Evolutionary conservation across 2,329 filamentous ascomycete genomes (phyloP).

Genomic region (Calonectria montana): DNA sequence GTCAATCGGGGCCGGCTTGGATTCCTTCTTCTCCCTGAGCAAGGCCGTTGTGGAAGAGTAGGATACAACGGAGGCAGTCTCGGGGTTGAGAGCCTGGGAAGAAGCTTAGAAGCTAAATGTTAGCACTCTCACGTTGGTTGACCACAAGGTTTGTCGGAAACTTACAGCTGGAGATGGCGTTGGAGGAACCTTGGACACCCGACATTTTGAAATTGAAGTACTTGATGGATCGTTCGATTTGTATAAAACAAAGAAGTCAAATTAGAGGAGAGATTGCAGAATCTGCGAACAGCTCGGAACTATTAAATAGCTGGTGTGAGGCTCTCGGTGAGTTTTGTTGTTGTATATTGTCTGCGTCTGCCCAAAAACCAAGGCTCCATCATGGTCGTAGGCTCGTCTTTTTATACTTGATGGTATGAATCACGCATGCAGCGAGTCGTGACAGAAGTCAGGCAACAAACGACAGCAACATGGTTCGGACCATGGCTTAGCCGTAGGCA

Average conservation of each 20-base stretch:
- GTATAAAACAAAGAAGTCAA: neutral
- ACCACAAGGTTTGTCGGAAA: neutral
- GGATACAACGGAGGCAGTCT: constrained; percentile 42
- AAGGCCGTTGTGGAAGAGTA: constrained; percentile 40
- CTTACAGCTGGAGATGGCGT: constrained; percentile 32
- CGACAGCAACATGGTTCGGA: neutral
- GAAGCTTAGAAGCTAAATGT: constrained; percentile 18
- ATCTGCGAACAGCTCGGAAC: neutral
- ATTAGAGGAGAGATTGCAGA: neutral
- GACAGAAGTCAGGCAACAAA: constrained; percentile 1
- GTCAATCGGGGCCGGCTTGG: constrained; percentile 30
- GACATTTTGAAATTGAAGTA: constrained; percentile 29
- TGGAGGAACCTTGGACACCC: constrained; percentile 19
- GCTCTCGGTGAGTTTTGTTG: constrained; percentile 12
- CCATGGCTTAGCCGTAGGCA: neutral
- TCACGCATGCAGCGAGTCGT: neutral
- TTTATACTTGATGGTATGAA: constrained; percentile 37
- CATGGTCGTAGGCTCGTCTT: constrained; percentile 2
- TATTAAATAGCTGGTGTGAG: neutral
- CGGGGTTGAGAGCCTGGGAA: constrained; percentile 29
- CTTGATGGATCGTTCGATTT: neutral
- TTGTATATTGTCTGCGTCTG: constrained; percentile 20
- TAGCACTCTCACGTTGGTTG: neutral
- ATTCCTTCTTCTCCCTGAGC: constrained; percentile 33
- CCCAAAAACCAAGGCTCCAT: constrained; percentile 18